A percentile compares a stretch with the other conserved stretches of the same genome.
Conservation (phyloP, 2,329 filamentous ascomycete species). For the Fusarium globosum region DNA sequence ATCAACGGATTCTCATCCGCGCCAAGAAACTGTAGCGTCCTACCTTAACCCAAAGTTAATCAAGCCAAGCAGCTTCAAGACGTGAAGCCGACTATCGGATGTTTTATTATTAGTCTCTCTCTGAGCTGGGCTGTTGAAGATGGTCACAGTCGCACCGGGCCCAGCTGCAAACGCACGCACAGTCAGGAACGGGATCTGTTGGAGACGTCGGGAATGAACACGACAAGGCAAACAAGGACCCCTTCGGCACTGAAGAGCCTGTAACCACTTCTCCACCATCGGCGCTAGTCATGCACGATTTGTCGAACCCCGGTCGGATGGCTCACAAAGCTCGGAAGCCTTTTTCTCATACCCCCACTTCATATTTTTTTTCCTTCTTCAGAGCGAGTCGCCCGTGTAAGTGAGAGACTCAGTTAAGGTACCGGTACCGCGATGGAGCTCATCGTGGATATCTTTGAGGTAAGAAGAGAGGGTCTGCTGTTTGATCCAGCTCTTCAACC, state of each 20-base stretch:
- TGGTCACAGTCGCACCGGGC: slow-evolving; percentile 12
- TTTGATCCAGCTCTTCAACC: slow-evolving; percentile 29
- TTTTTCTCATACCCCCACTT: slow-evolving; percentile 23
- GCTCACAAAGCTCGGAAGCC: slow-evolving; percentile 17
- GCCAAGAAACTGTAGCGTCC: slow-evolving; percentile 23
- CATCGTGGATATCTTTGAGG: slow-evolving; percentile 35
- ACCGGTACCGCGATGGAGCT: slow-evolving; percentile 34
- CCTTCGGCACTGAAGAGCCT: slow-evolving; percentile 40
- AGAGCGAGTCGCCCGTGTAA: slow-evolving; percentile 25
- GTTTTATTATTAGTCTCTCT: slow-evolving; percentile 23
- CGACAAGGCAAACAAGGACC: slow-evolving; percentile 19
- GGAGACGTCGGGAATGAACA: slow-evolving; percentile 20
- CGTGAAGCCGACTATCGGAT: slow-evolving; percentile 25
- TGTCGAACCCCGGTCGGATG: slow-evolving; percentile 44
- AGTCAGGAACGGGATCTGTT: slow-evolving; percentile 30
- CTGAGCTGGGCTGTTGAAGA: slow-evolving; percentile 9
- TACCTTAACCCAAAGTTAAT: slow-evolving; percentile 36
- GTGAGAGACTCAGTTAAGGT: slow-evolving; percentile 31
- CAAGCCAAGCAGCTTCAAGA: not conserved
- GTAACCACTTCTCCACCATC: slow-evolving; percentile 25
- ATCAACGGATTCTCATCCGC: not conserved
- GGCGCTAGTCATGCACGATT: slow-evolving; percentile 46
- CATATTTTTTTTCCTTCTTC: slow-evolving; percentile 12
- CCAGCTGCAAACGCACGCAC: slow-evolving; percentile 7
- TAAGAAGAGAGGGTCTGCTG: slow-evolving; percentile 33